Conservation (phyloP, 2,329 filamentous ascomycete genomes). For the Nannizziopsis barbatae region DNA sequence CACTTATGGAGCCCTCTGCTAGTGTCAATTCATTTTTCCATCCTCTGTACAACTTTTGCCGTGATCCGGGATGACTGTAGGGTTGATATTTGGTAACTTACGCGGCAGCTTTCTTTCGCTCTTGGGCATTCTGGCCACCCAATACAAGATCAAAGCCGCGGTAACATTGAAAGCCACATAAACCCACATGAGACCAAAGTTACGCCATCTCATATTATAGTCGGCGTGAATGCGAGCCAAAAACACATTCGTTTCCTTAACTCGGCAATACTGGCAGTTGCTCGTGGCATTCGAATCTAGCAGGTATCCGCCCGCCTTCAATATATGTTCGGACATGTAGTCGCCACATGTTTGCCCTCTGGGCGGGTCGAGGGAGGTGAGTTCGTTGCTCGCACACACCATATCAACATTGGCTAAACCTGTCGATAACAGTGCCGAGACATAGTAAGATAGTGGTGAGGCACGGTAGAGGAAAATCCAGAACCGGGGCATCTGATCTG, state of each 20-base stretch:
- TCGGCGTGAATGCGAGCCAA: conserved; percentile 33
- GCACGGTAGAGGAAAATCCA: conserved; percentile 68
- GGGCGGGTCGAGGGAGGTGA: conserved; percentile 38
- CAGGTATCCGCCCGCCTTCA: conserved; percentile 31
- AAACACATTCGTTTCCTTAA: conserved; percentile 40
- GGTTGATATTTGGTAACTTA: too few species aligned
- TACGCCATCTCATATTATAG: conserved; percentile 48
- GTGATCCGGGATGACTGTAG: too few species aligned
- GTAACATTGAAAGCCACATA: conserved; percentile 54
- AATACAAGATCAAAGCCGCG: conserved; percentile 51
- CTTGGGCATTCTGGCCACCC: conserved; percentile 46
- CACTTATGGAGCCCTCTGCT: too few species aligned
- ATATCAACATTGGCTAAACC: conserved; percentile 24
- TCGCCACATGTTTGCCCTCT: conserved; percentile 48
- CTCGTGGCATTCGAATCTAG: conserved; percentile 35
- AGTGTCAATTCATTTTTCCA: too few species aligned
- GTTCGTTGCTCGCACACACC: conserved; percentile 26
- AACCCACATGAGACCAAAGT: conserved; percentile 58
- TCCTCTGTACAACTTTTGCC: too few species aligned
- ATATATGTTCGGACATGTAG: conserved; percentile 37
- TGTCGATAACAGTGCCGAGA: conserved; percentile 30
- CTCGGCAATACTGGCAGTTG: conserved; percentile 42
- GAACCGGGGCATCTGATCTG: conserved; percentile 52
- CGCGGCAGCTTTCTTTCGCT: conserved; percentile 5
- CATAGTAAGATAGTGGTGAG: conserved; percentile 53